Base-by-base conservation (phyloP, 129 eudicot genomes). In the Chrysanthemum seticuspe region DNA sequence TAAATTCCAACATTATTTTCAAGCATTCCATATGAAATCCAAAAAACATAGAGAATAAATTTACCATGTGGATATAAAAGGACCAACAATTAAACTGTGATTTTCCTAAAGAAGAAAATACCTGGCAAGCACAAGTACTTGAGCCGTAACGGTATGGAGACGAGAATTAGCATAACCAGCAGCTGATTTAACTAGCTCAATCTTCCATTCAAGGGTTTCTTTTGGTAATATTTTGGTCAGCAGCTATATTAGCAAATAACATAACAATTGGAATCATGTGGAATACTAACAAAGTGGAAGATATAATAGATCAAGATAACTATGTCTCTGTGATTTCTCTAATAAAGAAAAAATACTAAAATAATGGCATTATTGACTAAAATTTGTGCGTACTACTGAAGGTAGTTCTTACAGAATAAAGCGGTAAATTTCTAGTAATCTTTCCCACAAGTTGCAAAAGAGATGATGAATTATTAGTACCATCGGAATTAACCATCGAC, bases 81-180 rank as follows among this genome's bases (percentile, higher is more conserved):
- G 12, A 67, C 50, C 72, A 5, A 21, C 13, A 67, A 67, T 11
- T 61, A 61, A 23, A 49, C 45, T 21, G 3, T 6, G 63, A 58
- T 21, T 3, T 27, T 13, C 52, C 29, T 13, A 60, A 54, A 52
- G 66, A 64, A 51, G 61, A 36, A 74, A 9, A 44, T 54, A 85
- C 84, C 89, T 85, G 54, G 82, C 77, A 27, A 88, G 87, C 44
- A 88, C 50, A 23, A 88, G 80, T 50, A 78, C 83, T 83, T 83
- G 73, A 52, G 81, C 74, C 19, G 64, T 85, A 48, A 88, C 77
- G 13, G 84, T 77, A 70, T 80, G 81, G 56, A 88, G 84, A 66
- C 82, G 86, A 10, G 95, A 85, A 70, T 85, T 88, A 51, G 85
- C 79, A 72, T 72, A 70, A 54, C 74, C 83, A 47, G 85, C 84